A percentile compares a stretch with the other conserved stretches of the same genome.
Conservation (phyloP, 768 basidiomycete genomes). For the Leccinum uliginosum region DNA sequence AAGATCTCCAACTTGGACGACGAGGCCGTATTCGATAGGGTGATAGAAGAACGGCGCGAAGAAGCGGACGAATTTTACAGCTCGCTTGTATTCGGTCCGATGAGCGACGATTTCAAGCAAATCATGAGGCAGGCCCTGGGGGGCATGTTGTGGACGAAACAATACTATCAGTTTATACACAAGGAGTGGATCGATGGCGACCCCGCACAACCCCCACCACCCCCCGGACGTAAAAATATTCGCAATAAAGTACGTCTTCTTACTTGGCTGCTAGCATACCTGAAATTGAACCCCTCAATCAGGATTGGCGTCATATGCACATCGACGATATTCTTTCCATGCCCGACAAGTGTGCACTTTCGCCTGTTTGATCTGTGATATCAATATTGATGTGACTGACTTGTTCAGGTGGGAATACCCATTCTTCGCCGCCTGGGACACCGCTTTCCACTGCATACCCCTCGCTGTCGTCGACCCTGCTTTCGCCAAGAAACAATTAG, state of each 20-base stretch:
- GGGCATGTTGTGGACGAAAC: conserved; percentile 99
- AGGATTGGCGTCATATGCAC: conserved; percentile 97
- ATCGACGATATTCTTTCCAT: conserved; percentile 95
- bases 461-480: conserved; percentile 92
- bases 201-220: conserved; percentile 91
- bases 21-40: conserved; percentile 84
- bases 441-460: conserved; percentile 99
- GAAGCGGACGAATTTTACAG: conserved; percentile 98
- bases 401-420: conserved; percentile 89
- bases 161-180: conserved; percentile 94
- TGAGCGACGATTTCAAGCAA: conserved; percentile 90
- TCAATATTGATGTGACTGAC: conserved; percentile 7
- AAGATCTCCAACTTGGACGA: conserved; percentile 80
- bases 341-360: conserved; percentile 83
- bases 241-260: conserved; percentile 65
- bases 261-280: neutral
- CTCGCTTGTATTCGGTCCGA: conserved; percentile 71
- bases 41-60: conserved; percentile 82
- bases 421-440: conserved; percentile 98
- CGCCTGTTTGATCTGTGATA: neutral
- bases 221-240: conserved; percentile 79
- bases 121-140: conserved; percentile 95
- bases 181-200: conserved; percentile 97
- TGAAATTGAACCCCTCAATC: neutral
- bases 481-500: conserved; percentile 97